Percentiles rank a stretch among this genome's conserved stretches.
These are phyloP conservation scores for Talaromyces sp. DNA, from an alignment of 2,329 filamentous ascomycete species.

Conservation along the genomic window DNA sequence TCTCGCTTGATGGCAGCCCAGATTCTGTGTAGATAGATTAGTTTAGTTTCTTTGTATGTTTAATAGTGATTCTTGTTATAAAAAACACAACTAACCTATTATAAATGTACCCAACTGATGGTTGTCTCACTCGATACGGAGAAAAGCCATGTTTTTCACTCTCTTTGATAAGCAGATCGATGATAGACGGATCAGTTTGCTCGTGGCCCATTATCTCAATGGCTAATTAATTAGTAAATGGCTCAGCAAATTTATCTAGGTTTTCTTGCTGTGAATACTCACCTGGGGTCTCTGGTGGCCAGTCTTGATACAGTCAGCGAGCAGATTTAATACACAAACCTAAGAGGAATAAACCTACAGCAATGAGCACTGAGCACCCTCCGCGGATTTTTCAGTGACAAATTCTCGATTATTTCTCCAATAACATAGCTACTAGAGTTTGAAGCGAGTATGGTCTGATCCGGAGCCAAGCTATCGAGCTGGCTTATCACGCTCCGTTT, in stretches of 20 bases:
- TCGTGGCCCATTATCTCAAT: conserved; percentile 37
- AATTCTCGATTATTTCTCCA: conserved; percentile 35
- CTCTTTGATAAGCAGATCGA: conserved; percentile 24
- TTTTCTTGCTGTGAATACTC: background rate
- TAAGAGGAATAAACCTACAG: conserved; percentile 24
- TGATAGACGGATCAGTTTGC: conserved; percentile 24
- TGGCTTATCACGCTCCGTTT: conserved; percentile 37
- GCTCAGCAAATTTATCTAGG: background rate
- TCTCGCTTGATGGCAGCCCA: conserved; percentile 42
- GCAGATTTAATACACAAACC: background rate
- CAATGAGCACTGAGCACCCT: conserved; percentile 42
- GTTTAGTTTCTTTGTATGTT: background rate
- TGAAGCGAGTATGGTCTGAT: conserved; percentile 38
- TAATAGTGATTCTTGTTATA: background rate
- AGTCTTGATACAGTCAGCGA: conserved; percentile 20
- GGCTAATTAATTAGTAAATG: conserved; percentile 12
- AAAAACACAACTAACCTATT: conserved; percentile 24
- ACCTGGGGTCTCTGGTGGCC: conserved; percentile 35
- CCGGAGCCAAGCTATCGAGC: conserved; percentile 32
- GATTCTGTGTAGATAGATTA: conserved; percentile 20
- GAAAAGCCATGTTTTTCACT: conserved; percentile 29
- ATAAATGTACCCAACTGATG: conserved; percentile 36
- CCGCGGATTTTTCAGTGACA: conserved; percentile 27
- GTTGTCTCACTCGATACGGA: conserved; percentile 31
- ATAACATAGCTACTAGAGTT: conserved; percentile 46